Evolutionary conservation across 2,329 filamentous ascomycete species (phyloP), one percentile per base, ranked within the genome.

Genomic region (Malbranchea cinnamomea): DNA sequence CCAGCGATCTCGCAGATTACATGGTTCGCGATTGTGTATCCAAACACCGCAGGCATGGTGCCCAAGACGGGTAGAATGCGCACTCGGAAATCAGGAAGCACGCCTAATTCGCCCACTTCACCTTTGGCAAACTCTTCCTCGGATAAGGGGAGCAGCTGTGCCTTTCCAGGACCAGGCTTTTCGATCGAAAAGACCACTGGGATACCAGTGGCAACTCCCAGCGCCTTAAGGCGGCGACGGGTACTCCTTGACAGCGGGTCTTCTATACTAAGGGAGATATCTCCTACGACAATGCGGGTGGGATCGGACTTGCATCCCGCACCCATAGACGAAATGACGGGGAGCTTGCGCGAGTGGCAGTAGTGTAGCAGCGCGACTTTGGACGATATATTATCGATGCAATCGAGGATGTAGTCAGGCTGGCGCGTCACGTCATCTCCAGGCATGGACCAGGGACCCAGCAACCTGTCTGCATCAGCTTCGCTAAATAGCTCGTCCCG

Each of bases 341-440:
- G 77, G 15, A 95, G 62, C 2, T 67, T 63, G 48, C 83, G 68
- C 37, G 74, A 69, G 49, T 85, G 67, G 57, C 89, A 98, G 57
- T 91, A 92, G 45, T 83, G 75, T 23, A 98, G 64, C 32, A 98
- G 61, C 11, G 77, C 78, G 3, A 98, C 87, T 59, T 98, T 98
- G 31, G 83, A 92, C 30, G 93, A 82, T 38, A 98, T 95, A 49
- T 98, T 95, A 55, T 98, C 89, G 41, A 98, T 98, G 13, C 87
- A 91, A 55, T 98, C 89, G 20, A 98, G 72, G n/a, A 98, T 74
- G 47, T 77, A 98, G 44, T 87, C 78, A 1, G 85, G 84, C 44
- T 66, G 66, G 26, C 45, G 50, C n/a, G 50, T 51, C 19, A 48
- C 45, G 11, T 54, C 50, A 5, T 49, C 46, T 17, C 52, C 48